phyloP scores from a whole-genome alignment of 371 early-diverging fungal species.

The Rhizomucor pusillus region DNA sequence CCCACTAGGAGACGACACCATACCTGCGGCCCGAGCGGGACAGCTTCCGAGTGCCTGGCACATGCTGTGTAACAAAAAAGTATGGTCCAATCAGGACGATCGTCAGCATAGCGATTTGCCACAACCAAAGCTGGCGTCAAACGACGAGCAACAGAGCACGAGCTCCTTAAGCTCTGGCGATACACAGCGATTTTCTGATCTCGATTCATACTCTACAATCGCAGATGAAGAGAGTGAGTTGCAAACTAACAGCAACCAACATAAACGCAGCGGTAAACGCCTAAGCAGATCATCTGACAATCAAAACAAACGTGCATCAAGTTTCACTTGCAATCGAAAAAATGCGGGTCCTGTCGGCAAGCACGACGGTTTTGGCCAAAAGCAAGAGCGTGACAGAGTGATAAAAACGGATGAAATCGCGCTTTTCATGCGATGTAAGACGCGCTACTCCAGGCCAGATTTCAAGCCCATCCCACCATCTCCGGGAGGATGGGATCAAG shows the following conservation, averaged over 20 bases:
- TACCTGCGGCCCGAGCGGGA: too few relatives aligned
- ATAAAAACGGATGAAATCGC: conserved; percentile 23
- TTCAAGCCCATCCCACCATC: conserved; percentile 22
- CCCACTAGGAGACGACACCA: too few relatives aligned
- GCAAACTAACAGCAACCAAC: neutral
- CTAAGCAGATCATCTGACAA: conserved; percentile 8
- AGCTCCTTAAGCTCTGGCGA: too few relatives aligned
- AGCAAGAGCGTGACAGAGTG: conserved; percentile 5
- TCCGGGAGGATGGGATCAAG: conserved; percentile 26
- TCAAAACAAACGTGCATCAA: conserved; percentile 13
- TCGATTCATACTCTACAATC: too few relatives aligned
- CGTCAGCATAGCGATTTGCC: too few relatives aligned
- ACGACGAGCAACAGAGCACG: too few relatives aligned
- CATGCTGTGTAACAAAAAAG: too few relatives aligned
- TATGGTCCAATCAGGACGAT: too few relatives aligned
- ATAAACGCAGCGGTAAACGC: conserved; percentile 7
- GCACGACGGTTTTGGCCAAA: neutral
- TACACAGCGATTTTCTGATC: too few relatives aligned
- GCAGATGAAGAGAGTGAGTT: neutral
- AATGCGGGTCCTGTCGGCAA: neutral
- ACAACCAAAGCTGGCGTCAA: too few relatives aligned
- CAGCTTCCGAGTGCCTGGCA: too few relatives aligned
- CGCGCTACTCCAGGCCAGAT: conserved; percentile 12
- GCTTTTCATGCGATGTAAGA: conserved; percentile 26
- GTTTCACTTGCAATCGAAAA: conserved; percentile 8